Evolutionary conservation across 192 early-diverging fungal genomes (phyloP).

Genomic region (Podila clonocystis): DNA sequence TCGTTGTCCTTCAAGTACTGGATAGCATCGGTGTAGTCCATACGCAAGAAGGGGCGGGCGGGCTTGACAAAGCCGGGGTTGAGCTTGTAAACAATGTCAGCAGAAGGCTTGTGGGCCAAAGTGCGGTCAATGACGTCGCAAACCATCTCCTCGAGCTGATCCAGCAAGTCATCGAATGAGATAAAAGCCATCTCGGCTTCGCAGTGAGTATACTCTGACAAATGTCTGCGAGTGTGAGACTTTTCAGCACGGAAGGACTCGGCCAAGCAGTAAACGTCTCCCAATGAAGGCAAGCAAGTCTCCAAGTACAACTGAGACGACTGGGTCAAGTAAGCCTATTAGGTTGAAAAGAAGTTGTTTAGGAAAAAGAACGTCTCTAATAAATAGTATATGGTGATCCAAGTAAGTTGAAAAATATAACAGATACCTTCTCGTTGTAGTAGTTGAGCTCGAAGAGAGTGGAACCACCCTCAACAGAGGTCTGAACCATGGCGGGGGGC

Average conservation of each 20-base stretch:
- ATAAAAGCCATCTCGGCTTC: conserved; percentile 98
- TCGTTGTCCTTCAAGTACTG: conserved; percentile 91
- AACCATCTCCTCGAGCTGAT: conserved; percentile 91
- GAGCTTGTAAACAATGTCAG: conserved; percentile 84
- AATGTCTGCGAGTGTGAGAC: conserved; percentile 94
- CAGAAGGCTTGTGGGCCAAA: conserved; percentile 77
- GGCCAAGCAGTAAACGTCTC: conserved; percentile 95
- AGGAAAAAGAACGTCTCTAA: background rate
- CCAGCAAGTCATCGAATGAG: conserved; percentile 88
- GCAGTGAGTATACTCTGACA: conserved; percentile 95
- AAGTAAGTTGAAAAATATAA: background rate
- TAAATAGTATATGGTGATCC: conserved; percentile 18
- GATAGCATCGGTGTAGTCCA: conserved; percentile 98
- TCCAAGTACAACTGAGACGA: conserved; percentile 99
- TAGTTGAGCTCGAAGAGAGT: conserved; percentile 97
- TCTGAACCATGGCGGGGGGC: conserved; percentile 99
- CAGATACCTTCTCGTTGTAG: conserved; percentile 90
- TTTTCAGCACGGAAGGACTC: conserved; percentile 99
- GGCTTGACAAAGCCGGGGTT: conserved; percentile 91
- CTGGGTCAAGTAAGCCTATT: conserved; percentile 94
- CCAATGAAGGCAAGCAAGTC: conserved; percentile 93
- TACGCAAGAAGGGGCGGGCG: conserved; percentile 89
- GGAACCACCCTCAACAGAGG: conserved; percentile 97
- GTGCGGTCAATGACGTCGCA: conserved; percentile 83
- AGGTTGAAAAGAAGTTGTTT: background rate